phyloP scores from a whole-genome alignment of 2,329 filamentous ascomycete genomes.

The Fusarium sp. region DNA sequence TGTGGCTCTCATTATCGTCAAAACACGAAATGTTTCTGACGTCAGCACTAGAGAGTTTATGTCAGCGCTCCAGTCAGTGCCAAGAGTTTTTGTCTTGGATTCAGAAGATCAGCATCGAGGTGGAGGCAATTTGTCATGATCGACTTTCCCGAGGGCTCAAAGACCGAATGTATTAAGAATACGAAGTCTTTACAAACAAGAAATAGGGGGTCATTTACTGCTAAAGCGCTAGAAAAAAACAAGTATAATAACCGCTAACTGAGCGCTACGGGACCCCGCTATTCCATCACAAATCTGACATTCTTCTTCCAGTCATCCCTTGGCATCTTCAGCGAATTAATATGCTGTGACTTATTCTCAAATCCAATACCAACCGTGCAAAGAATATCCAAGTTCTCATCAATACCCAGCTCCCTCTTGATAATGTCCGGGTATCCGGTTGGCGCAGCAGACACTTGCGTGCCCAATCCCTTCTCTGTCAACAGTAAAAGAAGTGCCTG shows the following conservation, averaged over 20 bases:
- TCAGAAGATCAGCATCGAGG: neutral
- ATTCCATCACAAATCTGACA: neutral
- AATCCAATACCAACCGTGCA: constrained; percentile 13
- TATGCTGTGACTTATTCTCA: constrained; percentile 9
- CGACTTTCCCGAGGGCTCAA: fast-evolving
- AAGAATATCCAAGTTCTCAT: constrained; percentile 1
- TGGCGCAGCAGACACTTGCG: constrained; percentile 11
- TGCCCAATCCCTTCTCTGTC: constrained; percentile 17
- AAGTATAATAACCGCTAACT: neutral
- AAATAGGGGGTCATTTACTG: neutral
- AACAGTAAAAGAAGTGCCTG: constrained; percentile 25
- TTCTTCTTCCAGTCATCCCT: constrained; percentile 18
- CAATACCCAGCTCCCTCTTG: neutral
- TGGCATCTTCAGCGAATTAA: constrained; percentile 16
- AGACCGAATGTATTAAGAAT: fast-evolving
- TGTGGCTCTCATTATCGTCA: neutral
- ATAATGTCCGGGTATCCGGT: constrained; percentile 11
- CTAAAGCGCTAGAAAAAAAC: neutral
- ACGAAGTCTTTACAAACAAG: fast-evolving
- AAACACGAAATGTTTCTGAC: neutral
- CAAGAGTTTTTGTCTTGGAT: neutral
- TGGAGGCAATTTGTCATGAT: neutral
- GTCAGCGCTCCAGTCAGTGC: neutral
- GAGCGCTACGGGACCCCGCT: neutral
- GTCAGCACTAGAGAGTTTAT: constrained; percentile 2